phyloP scores from a whole-genome alignment of 1,139 yeast genomes.

The Candida smagusa region DNA sequence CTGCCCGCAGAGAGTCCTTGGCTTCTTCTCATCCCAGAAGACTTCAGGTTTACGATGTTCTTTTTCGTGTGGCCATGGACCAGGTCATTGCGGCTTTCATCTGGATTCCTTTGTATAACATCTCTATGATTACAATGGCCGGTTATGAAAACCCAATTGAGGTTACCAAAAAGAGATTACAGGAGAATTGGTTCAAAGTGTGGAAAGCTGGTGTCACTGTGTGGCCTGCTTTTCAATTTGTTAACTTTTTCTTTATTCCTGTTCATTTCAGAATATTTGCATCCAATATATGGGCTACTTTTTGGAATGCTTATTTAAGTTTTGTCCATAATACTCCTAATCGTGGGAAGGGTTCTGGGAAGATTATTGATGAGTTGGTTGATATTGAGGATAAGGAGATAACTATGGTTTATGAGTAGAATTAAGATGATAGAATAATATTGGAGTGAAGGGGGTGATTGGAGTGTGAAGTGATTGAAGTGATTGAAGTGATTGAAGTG shows the following conservation, averaged over 20 bases:
- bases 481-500: too few species aligned
- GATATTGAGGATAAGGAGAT: slow-evolving; percentile 35
- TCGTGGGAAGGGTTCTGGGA: slow-evolving; percentile 44
- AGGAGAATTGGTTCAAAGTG: slow-evolving; percentile 43
- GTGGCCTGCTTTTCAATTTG: slow-evolving; percentile 43
- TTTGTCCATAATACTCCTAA: slow-evolving; percentile 40
- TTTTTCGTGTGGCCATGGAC: slow-evolving; percentile 35
- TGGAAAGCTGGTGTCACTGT: slow-evolving; percentile 42
- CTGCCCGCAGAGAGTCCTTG: slow-evolving; percentile 12
- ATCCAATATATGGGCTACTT: slow-evolving; percentile 40
- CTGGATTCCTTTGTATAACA: slow-evolving; percentile 46
- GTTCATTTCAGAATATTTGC: slow-evolving; percentile 40
- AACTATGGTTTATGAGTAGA: slow-evolving; percentile 27
- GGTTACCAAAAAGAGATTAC: slow-evolving; percentile 31
- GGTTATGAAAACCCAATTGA: slow-evolving; percentile 36
- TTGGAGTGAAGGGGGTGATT: too few species aligned
- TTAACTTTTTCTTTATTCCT: slow-evolving; percentile 39
- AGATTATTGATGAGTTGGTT: slow-evolving; percentile 35
- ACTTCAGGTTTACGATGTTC: slow-evolving; percentile 30
- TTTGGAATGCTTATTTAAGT: slow-evolving; percentile 47
- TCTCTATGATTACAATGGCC: slow-evolving; percentile 38
- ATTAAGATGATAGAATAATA: slow-evolving; percentile 8
- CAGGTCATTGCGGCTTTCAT: slow-evolving; percentile 32
- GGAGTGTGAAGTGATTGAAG: too few species aligned
- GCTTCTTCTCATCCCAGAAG: slow-evolving; percentile 12